These are phyloP conservation scores for Geotrichum phurueaensis DNA, from an alignment of 1,139 yeast species.

Conservation along the genomic window DNA sequence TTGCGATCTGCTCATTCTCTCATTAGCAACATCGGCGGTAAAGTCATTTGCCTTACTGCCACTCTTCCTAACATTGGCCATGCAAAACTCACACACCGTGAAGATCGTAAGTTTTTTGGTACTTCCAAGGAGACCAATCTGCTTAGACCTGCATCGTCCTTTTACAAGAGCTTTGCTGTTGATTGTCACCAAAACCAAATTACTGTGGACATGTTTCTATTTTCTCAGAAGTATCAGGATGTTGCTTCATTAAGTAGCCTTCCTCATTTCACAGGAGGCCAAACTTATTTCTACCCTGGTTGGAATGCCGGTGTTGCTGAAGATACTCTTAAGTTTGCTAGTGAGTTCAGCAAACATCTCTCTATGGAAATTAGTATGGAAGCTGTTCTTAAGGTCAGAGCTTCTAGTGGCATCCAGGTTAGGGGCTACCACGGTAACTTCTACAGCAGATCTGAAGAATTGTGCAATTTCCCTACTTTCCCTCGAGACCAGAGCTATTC, in stretches of 20 bases:
- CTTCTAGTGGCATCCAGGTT: constrained; percentile 84
- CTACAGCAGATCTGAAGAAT: constrained; percentile 87
- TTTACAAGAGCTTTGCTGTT: constrained; percentile 90
- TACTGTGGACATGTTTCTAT: constrained; percentile 85
- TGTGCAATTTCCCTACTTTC: constrained; percentile 92
- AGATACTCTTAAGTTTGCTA: constrained; percentile 79
- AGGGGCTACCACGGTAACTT: constrained; percentile 85
- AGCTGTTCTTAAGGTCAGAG: constrained; percentile 92
- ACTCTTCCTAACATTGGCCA: constrained; percentile 78
- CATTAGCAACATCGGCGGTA: constrained; percentile 80
- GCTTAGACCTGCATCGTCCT: constrained; percentile 70
- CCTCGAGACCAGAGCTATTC: constrained; percentile 94
- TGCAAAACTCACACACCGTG: constrained; percentile 75
- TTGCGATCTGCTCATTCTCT: constrained; percentile 80
- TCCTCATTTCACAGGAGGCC: constrained; percentile 94
- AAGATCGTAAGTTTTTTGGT: constrained; percentile 71
- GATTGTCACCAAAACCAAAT: constrained; percentile 91
- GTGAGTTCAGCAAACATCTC: constrained; percentile 81
- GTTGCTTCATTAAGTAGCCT: constrained; percentile 87
- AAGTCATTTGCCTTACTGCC: constrained; percentile 71
- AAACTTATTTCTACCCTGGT: constrained; percentile 92
- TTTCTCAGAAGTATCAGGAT: constrained; percentile 81
- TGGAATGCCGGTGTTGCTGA: constrained; percentile 78
- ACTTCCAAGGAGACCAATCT: constrained; percentile 81
- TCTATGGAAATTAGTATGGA: constrained; percentile 87